Base-by-base conservation (phyloP, 257 asterid genomes). In the Forsythia suspensa region DNA sequence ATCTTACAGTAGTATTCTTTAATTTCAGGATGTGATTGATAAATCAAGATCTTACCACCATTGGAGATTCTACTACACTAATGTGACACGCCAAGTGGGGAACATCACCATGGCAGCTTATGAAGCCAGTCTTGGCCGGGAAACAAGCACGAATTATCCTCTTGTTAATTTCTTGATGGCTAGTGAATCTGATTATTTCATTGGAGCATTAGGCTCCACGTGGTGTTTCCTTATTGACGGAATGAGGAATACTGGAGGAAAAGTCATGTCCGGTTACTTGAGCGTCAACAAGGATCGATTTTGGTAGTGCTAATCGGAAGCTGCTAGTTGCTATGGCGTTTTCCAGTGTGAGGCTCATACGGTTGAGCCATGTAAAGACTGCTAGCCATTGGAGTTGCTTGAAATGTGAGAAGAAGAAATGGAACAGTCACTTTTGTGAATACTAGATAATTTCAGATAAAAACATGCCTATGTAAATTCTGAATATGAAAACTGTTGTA, bases 81-180 rank as follows among this genome's bases (percentile, higher is more conserved):
- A 96, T 11, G 99, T 91, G 70, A 84, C 88, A 0, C 94, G 99
- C 6, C 99, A 94, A 81, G 85, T 18, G n/a, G 99, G 98, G 74
- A 92, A 94, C 87, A 76, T 80, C 59, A 88, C 91, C 11, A 96
- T 96, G 97, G 98, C 98, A 40, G 78, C 87, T 9, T 96, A 94
- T 24, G 98, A 94, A 84, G 94, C 95, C 67, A 94, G 95, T 61
- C 97, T 96, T 48, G 99, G 99, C 4, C 85, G 98, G 88, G 91
- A 92, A 84, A 90, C 88, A 16, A 92, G 97, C 91, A 96, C 96
- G 3, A 96, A 96, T 59, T 92, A 96, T 73, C 99, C 99, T 37
- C 86, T 94, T 4, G 97, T 92, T 43, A 96, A 96, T 85, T 96
- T 94, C 90, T 87, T 94, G 96, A 90, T 96, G 97, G 98, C 99